Evolutionary conservation across 805 yeast species (phyloP).

Genomic region (Metschnikowia lochheadii): DNA sequence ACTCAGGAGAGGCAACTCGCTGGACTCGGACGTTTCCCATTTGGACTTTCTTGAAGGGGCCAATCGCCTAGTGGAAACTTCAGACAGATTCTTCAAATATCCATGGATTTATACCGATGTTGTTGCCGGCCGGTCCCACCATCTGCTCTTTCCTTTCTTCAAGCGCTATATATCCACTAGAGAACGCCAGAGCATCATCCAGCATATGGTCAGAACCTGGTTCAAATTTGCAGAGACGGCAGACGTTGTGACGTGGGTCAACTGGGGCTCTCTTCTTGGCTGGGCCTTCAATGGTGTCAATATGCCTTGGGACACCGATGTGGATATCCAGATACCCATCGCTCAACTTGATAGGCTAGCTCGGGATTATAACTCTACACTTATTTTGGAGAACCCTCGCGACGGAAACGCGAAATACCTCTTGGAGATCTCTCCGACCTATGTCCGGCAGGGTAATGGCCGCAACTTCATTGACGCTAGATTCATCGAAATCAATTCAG

Average conservation of each 20-base stretch:
- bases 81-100: conserved; percentile 35
- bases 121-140: conserved; percentile 29
- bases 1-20: conserved; percentile 12
- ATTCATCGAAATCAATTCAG: conserved; percentile 33
- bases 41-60: conserved; percentile 29
- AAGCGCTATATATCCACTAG: conserved; percentile 31
- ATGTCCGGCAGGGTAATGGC: conserved; percentile 19
- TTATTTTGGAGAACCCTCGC: conserved; percentile 16
- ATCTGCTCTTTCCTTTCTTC: conserved; percentile 34
- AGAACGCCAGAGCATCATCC: conserved; percentile 35
- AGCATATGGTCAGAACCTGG: conserved; percentile 36
- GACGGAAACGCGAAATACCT: conserved; percentile 19
- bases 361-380: conserved; percentile 12
- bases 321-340: conserved; percentile 18
- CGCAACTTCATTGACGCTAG: conserved; percentile 20
- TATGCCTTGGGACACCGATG: conserved; percentile 21
- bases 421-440: conserved; percentile 21
- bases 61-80: conserved; percentile 16
- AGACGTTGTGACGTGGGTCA: conserved; percentile 27
- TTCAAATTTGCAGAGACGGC: conserved; percentile 33
- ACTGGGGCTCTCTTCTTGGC: conserved; percentile 24
- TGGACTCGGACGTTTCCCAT: conserved; percentile 20
- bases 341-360: conserved; percentile 16
- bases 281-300: conserved; percentile 20
- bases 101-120: conserved; percentile 39